Evolutionary conservation across 2,329 filamentous ascomycete species (phyloP).

Genomic region (Trichoderma sp.): DNA sequence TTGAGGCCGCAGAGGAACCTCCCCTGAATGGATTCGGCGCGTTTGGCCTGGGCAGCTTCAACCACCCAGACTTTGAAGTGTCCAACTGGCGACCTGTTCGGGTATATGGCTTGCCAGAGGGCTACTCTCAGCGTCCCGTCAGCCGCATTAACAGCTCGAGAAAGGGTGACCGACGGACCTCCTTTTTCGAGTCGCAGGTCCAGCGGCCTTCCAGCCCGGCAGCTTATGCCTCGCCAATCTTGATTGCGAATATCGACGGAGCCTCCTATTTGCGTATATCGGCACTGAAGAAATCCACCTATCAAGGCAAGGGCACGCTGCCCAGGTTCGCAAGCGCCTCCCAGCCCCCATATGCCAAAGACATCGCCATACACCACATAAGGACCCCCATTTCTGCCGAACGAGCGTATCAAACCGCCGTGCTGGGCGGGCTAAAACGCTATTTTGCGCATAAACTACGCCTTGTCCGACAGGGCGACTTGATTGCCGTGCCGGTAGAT

Average conservation of each 20-base stretch:
- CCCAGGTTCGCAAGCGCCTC: constrained; percentile 57
- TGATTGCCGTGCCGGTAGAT: constrained; percentile 87
- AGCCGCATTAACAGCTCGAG: constrained; percentile 61
- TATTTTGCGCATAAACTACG: constrained; percentile 84
- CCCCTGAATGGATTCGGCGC: constrained; percentile 65
- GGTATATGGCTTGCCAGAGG: constrained; percentile 85
- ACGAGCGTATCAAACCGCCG: constrained; percentile 77
- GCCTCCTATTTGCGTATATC: constrained; percentile 79
- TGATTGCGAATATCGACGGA: constrained; percentile 81
- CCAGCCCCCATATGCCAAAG: constrained; percentile 62
- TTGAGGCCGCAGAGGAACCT: constrained; percentile 77
- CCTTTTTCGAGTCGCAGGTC: constrained; percentile 70
- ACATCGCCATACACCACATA: constrained; percentile 86
- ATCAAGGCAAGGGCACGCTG: constrained; percentile 54
- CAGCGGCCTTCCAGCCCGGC: constrained; percentile 59
- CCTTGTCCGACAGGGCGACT: constrained; percentile 81
- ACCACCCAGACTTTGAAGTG: constrained; percentile 55
- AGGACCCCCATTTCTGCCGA: constrained; percentile 88
- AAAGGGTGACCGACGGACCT: constrained; percentile 54
- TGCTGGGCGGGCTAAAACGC: constrained; percentile 83
- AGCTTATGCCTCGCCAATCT: constrained; percentile 79
- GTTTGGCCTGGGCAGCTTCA: constrained; percentile 68
- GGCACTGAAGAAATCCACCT: constrained; percentile 59
- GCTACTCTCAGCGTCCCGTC: constrained; percentile 61
- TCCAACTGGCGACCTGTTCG: constrained; percentile 78